phyloP scores from a whole-genome alignment of 73 alveolate genomes.

The Tetrahymena thermophila region DNA sequence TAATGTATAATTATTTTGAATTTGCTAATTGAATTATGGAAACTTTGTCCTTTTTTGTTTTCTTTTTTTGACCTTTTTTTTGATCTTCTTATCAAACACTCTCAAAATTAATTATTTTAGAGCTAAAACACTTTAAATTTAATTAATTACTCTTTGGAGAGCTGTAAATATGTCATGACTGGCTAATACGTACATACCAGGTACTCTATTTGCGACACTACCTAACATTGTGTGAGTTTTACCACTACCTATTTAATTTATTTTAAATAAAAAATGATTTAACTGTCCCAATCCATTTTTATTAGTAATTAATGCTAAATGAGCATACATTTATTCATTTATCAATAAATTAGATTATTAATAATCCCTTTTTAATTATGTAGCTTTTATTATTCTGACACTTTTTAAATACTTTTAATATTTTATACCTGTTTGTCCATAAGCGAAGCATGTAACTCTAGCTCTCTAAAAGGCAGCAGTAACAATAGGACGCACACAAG shows the following conservation, averaged over 20 bases:
- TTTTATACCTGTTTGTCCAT: slow-evolving; percentile 93
- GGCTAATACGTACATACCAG: slow-evolving; percentile 97
- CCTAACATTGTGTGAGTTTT: slow-evolving; percentile 98
- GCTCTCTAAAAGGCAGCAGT: slow-evolving; percentile 90
- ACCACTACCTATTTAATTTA: slow-evolving; percentile 86
- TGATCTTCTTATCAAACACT: neutral
- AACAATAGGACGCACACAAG: slow-evolving; percentile 95
- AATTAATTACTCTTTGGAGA: slow-evolving; percentile 52
- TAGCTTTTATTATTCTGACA: slow-evolving; percentile 61
- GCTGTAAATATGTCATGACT: slow-evolving; percentile 87
- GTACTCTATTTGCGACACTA: slow-evolving; percentile 70
- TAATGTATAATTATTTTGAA: too few species aligned
- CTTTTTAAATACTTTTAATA: slow-evolving; percentile 36
- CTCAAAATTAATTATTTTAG: neutral
- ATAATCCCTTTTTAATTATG: too few species aligned
- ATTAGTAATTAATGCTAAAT: neutral
- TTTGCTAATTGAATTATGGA: neutral
- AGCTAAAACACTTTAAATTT: neutral
- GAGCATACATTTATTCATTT: neutral
- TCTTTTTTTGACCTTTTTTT: neutral
- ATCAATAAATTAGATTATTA: too few species aligned
- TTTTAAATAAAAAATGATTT: neutral
- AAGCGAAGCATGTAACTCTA: slow-evolving; percentile 91
- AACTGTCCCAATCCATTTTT: neutral
- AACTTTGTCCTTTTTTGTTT: neutral